These are phyloP conservation scores for Solanum sitiens DNA, from an alignment of 257 asterid species.

Conservation along the genomic window DNA sequence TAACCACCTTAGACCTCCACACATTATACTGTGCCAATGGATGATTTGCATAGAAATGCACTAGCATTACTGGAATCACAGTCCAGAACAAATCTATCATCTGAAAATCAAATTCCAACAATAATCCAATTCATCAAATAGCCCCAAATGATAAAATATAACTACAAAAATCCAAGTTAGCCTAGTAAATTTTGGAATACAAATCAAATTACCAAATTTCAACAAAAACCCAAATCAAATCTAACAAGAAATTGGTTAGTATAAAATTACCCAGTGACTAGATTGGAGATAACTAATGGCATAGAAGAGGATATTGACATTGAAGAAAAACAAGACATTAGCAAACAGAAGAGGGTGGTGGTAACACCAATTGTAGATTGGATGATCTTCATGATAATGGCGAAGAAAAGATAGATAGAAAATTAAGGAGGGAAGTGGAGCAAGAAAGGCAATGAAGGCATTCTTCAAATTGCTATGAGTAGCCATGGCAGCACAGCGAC, in stretches of 20 bases:
- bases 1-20: slow-evolving; percentile 61
- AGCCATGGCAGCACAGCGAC: background rate
- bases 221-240: background rate
- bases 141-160: background rate
- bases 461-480: slow-evolving; percentile 34
- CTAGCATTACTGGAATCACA: slow-evolving; percentile 66
- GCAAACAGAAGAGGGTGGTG: slow-evolving; percentile 65
- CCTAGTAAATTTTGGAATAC: background rate
- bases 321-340: slow-evolving; percentile 63
- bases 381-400: slow-evolving; percentile 22
- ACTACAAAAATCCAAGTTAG: background rate
- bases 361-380: slow-evolving; percentile 63
- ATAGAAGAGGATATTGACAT: slow-evolving; percentile 78
- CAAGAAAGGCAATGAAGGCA: slow-evolving; percentile 42
- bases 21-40: slow-evolving; percentile 35
- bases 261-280: slow-evolving; percentile 71
- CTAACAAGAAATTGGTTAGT: background rate
- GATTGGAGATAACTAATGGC: slow-evolving; percentile 56
- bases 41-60: slow-evolving; percentile 55
- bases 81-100: slow-evolving; percentile 96
- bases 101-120: slow-evolving; percentile 21
- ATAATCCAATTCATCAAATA: background rate
- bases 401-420: slow-evolving; percentile 66
- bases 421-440: slow-evolving; percentile 75
- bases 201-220: background rate